Base-by-base conservation (phyloP, 306 rosid genomes). In the Hippophae gyantsensis region DNA sequence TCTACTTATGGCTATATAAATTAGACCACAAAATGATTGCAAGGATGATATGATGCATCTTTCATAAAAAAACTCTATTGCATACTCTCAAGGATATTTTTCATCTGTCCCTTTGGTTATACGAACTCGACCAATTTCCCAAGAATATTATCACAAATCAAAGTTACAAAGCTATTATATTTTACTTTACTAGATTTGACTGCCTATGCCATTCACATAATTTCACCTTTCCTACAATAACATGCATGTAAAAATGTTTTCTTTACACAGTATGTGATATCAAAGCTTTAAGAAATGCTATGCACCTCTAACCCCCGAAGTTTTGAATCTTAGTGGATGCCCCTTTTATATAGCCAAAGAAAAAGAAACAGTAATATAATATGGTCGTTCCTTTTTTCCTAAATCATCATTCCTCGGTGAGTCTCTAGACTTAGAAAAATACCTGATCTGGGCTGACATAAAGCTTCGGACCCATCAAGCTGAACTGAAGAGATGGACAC, bases 391-490 rank as follows among this genome's bases (percentile, higher is more conserved):
- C 9, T 3, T 44, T 3, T 44, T 58, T 44, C 42, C 42, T 6
- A 41, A 5, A 14, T 60, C 69, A 64, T 54, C 27, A 62, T 66
- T 57, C 61, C 59, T 65, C 72, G 10, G 57, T 41, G 50, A 65
- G 61, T 60, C 57, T 32, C 42, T 51, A 63, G 55, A 62, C 66
- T 32, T 26, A 57, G 26, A 60, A 58, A 54, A 41, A 48, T 77
- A 90, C 97, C 97, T 90, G 97, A 74, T 87, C 97, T 18, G 90
- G 94, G 78, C 97, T 90, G 69, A 90, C 68, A 58, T 79, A 85
- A 62, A 90, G 97, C 76, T 87, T 90, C 14, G 97, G 94, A 57
- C 97, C 95, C 97, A 90, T 90, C 85, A 90, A 83, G 74, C 97
- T 87, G 78, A 90, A 90, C 79, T 90, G 97, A 60, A 87, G 97